Evolutionary conservation across 768 basidiomycete species (phyloP).

Genomic region (Auriculariales sp.): DNA sequence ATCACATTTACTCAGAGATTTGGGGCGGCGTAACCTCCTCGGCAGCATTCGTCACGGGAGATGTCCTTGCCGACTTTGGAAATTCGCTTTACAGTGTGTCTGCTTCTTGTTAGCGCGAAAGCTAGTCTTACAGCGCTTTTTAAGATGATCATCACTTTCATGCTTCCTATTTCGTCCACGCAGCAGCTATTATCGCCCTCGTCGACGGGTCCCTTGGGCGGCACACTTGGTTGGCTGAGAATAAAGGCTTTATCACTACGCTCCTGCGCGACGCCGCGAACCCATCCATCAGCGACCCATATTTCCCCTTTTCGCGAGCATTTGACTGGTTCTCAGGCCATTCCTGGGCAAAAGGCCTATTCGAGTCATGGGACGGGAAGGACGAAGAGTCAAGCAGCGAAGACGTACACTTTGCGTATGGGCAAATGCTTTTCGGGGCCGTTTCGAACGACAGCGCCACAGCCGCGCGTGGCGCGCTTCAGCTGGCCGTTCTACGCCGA

Average conservation of each 20-base stretch:
- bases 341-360: constrained; percentile 5
- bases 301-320: constrained; percentile 2
- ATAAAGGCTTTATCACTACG: not conserved
- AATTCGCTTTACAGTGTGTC: constrained; percentile 3
- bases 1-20: not conserved
- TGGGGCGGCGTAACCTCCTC: constrained; percentile 1
- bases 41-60: constrained; percentile 1
- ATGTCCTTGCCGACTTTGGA: constrained; percentile 3
- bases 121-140: not conserved
- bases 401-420: constrained; percentile 4
- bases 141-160: constrained; percentile 6
- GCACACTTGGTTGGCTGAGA: not conserved
- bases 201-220: not conserved
- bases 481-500: constrained; percentile 2
- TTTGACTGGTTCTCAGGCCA: constrained; percentile 6
- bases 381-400: constrained; percentile 5
- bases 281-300: not conserved
- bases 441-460: not conserved
- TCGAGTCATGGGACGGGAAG: constrained; percentile 4
- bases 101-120: not conserved
- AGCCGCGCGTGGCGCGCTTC: not conserved
- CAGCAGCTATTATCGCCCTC: constrained; percentile 4
- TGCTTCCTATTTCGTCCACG: not conserved
- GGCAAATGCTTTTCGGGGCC: not conserved
- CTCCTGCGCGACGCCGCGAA: constrained; percentile 2